Evolutionary conservation across 1,139 yeast species (phyloP), one percentile per base, ranked within the genome.

Genomic region (Citeromyces hawaiiensis): DNA sequence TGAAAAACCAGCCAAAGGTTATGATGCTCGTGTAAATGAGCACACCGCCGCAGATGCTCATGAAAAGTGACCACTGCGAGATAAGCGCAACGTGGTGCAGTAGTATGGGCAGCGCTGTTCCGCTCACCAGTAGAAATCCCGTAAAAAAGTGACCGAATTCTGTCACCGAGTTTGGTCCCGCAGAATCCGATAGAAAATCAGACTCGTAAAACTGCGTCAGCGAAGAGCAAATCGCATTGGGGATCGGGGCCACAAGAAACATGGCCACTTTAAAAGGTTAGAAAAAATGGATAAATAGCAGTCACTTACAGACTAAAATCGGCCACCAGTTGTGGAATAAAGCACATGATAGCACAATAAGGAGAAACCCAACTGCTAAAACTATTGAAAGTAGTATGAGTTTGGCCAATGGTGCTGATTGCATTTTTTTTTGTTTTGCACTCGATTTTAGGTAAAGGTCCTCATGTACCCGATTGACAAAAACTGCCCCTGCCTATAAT

Each of bases 341-440:
- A 8, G 91, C 88, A 57, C 91, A 80, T 47, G 83, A 73, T 41
- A 82, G 61, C 38, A 81, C 70, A 37, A 80, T 81, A 42, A 80
- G 61, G n/a, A 82, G 64, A 53, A 81, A 80, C 14, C 93, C 93
- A 7, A 80, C 61, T 1, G 93, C 88, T 36, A 82, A 63, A 36
- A 81, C 67, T 16, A 83, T 79, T 27, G 85, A 74, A 36, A 82
- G 68, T 45, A 77, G 78, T 46, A 81, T 78, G 48, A 82, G 77
- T 52, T 76, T 79, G 39, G 83, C 76, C 47, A 81, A 64, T 33
- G 91, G 85, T 16, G 34, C 34, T 14, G 34, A 30, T 30, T 30
- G 34, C 34, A 30, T 30, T 30, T 7, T 23, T 23, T 23, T 9
- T 19, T 19, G n/a, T 19, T 23, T 23, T 23, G 27, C 27, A 23